Conservation (phyloP, 2,329 filamentous ascomycete genomes). For the Pseudogymnoascus verrucosus region DNA sequence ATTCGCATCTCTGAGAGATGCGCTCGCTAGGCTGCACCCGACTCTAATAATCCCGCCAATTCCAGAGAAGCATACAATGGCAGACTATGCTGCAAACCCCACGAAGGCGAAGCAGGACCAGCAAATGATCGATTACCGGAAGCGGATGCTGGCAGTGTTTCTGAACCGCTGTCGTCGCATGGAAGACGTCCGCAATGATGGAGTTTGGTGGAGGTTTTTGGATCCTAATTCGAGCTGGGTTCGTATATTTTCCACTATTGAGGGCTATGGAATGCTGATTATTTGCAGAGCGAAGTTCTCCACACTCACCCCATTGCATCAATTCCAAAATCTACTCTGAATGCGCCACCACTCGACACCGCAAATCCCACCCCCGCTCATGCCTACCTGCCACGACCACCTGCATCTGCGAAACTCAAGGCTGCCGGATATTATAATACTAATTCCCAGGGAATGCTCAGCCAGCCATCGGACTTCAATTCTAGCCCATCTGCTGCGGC, state of each 20-base stretch:
- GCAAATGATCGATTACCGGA: constrained; percentile 91
- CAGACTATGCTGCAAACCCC: constrained; percentile 94
- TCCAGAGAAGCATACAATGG: constrained; percentile 97
- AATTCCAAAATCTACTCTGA: constrained; percentile 88
- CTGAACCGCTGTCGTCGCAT: constrained; percentile 88
- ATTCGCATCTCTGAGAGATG: constrained; percentile 83
- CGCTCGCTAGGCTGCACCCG: constrained; percentile 83
- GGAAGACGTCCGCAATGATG: constrained; percentile 85
- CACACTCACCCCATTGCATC: constrained; percentile 84
- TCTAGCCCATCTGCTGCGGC: constrained; percentile 43
- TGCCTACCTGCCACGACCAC: constrained; percentile 77
- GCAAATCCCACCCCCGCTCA: constrained; percentile 88
- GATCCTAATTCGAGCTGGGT: constrained; percentile 98
- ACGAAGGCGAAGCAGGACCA: constrained; percentile 97
- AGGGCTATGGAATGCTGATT: constrained; percentile 14
- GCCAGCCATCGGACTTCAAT: constrained; percentile 43
- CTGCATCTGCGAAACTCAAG: constrained; percentile 78
- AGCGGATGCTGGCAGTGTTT: constrained; percentile 95
- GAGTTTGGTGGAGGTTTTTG: constrained; percentile 95
- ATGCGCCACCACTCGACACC: constrained; percentile 88
- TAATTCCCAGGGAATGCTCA: constrained; percentile 42
- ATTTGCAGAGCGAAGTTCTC: constrained; percentile 78
- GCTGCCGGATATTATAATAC: constrained; percentile 31
- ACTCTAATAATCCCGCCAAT: constrained; percentile 95
- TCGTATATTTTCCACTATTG: background rate